A percentile compares a stretch with the other conserved stretches of the same genome.
Evolutionary conservation across 768 basidiomycete species (phyloP).

Genomic region (Royoungia palumana): DNA sequence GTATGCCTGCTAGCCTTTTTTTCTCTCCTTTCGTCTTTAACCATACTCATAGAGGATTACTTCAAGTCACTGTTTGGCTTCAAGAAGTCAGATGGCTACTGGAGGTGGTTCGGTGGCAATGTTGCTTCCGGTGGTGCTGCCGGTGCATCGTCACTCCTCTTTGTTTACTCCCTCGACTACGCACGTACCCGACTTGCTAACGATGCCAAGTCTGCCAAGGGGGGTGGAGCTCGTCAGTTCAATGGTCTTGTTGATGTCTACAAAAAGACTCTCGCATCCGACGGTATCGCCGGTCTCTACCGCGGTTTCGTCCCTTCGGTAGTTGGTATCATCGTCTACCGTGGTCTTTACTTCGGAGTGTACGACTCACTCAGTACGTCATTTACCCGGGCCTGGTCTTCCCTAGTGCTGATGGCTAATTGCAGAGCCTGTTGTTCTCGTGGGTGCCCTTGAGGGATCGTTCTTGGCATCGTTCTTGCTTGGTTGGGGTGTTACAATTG

Average conservation of each 20-base stretch:
- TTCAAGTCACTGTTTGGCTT: constrained; percentile 99
- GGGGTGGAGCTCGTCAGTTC: constrained; percentile 93
- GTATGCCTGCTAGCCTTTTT: constrained; percentile 47
- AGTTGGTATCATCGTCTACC: constrained; percentile 99
- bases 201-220: constrained; percentile 94
- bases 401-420: constrained; percentile 19
- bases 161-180: constrained; percentile 99
- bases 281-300: constrained; percentile 99
- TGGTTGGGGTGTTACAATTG: constrained; percentile 99
- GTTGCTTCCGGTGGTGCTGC: constrained; percentile 98
- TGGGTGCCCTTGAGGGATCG: constrained; percentile 91
- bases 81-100: constrained; percentile 97
- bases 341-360: constrained; percentile 99
- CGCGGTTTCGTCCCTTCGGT: constrained; percentile 99
- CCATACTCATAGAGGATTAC: constrained; percentile 68
- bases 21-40: constrained; percentile 2
- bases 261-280: constrained; percentile 94
- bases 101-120: constrained; percentile 98
- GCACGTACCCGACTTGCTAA: constrained; percentile 99
- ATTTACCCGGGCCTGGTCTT: constrained; percentile 19
- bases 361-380: constrained; percentile 90
- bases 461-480: constrained; percentile 97
- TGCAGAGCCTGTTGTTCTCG: constrained; percentile 93
- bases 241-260: constrained; percentile 98
- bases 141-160: constrained; percentile 97